Conservation (phyloP, 2,329 filamentous ascomycete genomes). For the Metarhizium brunneum region DNA sequence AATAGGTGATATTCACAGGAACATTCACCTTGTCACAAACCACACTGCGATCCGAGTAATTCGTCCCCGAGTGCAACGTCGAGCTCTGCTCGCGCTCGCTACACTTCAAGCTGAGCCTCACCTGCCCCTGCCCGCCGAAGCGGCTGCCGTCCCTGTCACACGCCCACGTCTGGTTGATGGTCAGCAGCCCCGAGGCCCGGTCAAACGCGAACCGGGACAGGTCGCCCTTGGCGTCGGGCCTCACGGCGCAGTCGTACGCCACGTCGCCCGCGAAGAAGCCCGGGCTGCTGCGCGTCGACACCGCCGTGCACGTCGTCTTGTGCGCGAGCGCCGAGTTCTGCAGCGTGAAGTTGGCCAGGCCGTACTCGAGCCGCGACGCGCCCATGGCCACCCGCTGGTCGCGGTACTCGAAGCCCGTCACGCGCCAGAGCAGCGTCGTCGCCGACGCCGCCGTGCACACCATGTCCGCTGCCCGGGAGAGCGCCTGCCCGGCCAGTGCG, state of each 20-base stretch:
- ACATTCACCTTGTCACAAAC: not conserved
- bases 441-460: not conserved
- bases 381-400: not conserved
- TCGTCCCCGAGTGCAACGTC: not conserved
- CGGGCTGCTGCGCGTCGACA: not conserved
- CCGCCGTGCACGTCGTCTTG: not conserved
- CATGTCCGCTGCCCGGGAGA: constrained; percentile 1
- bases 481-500: not conserved
- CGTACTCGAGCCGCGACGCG: not conserved
- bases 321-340: constrained; percentile 1
- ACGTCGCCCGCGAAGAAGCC: not conserved
- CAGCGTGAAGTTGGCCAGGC: constrained; percentile 1
- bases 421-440: not conserved
- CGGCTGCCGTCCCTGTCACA: constrained; percentile 1
- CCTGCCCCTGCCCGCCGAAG: not conserved
- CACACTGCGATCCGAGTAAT: not conserved
- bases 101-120: not conserved
- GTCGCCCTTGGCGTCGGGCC: not conserved
- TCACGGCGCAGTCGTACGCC: not conserved
- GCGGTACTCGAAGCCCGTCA: not conserved
- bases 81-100: not conserved
- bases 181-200: not conserved
- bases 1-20: not conserved
- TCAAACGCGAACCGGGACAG: not conserved
- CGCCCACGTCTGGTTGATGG: constrained; percentile 1